Conservation (phyloP, 306 rosid species). For the Lathyrus tuberosus region DNA sequence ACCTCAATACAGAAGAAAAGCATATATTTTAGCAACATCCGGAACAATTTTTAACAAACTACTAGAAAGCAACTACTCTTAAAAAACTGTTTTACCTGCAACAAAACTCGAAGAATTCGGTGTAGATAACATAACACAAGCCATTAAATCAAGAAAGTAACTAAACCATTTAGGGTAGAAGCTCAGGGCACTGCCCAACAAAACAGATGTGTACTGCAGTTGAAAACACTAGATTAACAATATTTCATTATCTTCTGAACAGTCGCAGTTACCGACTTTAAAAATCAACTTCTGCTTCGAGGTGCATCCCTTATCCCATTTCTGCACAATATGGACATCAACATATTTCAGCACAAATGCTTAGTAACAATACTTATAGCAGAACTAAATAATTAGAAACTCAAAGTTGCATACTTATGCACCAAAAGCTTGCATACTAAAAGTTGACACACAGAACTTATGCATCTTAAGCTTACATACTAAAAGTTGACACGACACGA, state of each 20-base stretch:
- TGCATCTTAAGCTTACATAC: background rate
- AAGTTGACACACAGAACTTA: background rate
- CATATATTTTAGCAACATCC: conserved; percentile 66
- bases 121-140: conserved; percentile 46
- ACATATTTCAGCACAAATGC: conserved; percentile 33
- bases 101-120: conserved; percentile 52
- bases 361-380: conserved; percentile 1
- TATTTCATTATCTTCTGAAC: conserved; percentile 51
- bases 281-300: conserved; percentile 73
- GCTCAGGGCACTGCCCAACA: conserved; percentile 72
- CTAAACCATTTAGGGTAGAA: conserved; percentile 71
- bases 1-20: conserved; percentile 66
- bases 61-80: conserved; percentile 42
- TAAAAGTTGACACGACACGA: background rate
- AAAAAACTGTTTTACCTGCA: conserved; percentile 45
- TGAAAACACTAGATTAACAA: conserved; percentile 66
- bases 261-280: conserved; percentile 30
- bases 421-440: background rate
- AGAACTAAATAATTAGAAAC: background rate
- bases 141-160: conserved; percentile 56
- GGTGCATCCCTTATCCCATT: conserved; percentile 75
- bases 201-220: conserved; percentile 57
- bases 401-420: background rate
- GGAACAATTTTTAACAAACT: conserved; percentile 47
- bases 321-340: conserved; percentile 49